Evolutionary conservation across 805 yeast genomes (phyloP).

Genomic region (Debaryomyces maramus): DNA sequence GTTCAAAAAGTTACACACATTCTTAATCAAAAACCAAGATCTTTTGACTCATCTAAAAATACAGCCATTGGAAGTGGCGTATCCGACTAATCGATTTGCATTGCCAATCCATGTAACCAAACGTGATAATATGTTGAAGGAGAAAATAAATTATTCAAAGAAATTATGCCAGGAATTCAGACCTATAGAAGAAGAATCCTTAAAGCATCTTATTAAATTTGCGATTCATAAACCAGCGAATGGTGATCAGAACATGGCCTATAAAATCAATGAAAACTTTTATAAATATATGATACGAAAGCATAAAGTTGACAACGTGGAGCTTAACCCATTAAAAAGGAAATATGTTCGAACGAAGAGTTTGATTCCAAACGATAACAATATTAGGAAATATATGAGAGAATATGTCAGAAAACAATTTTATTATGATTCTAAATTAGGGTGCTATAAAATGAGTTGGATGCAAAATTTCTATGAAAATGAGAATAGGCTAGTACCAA

Average conservation of each 20-base stretch:
- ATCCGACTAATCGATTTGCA: conserved; percentile 31
- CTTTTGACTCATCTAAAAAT: conserved; percentile 24
- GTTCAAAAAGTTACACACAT: conserved; percentile 18
- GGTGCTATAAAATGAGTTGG: conserved; percentile 21
- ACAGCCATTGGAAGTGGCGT: conserved; percentile 30
- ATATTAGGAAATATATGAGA: conserved; percentile 26
- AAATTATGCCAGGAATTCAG: conserved; percentile 13
- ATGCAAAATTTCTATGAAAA: conserved; percentile 26
- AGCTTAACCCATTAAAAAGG: conserved; percentile 17
- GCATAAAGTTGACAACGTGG: conserved; percentile 13
- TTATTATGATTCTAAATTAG: conserved; percentile 18
- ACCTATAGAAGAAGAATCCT: conserved; percentile 22
- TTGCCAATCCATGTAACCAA: conserved; percentile 28
- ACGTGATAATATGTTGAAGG: conserved; percentile 26
- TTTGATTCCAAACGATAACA: conserved; percentile 30
- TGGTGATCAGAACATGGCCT: background rate
- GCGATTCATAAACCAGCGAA: conserved; percentile 12
- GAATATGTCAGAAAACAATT: conserved; percentile 32
- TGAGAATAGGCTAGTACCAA: conserved; percentile 4
- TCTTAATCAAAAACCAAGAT: conserved; percentile 19
- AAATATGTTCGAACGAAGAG: conserved; percentile 22
- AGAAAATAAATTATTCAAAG: conserved; percentile 25
- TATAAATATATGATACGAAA: conserved; percentile 28
- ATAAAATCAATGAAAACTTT: conserved; percentile 22
- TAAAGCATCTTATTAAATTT: conserved; percentile 18